Evolutionary conservation across 2,329 filamentous ascomycete species (phyloP), one percentile per base, ranked within the genome.

Genomic region (Mycosphaerelloides madeirae): DNA sequence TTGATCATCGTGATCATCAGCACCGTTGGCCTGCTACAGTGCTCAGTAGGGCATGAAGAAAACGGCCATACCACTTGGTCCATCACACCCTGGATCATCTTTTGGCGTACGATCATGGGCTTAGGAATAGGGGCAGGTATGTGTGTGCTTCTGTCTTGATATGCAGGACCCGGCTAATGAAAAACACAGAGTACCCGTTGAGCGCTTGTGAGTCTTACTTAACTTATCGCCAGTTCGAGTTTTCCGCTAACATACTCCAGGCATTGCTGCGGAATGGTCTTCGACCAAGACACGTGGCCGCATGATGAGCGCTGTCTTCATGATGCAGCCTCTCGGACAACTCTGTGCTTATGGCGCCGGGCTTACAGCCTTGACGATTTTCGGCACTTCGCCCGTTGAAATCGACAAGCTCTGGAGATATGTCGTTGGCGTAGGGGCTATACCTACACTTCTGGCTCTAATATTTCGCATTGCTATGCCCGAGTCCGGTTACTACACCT

Each of bases 311-410:
- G 62, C 63, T 41, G 65, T 71, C 1, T 70, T 70, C 50, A 60
- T 69, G 31, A 68, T 68, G 43, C 68, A 71, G 37, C 66, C 67
- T 3, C 52, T 70, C 14, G 68, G 68, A 4, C 68, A 70, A 49
- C 60, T 71, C 2, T 62, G 53, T 28, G 53, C 53, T 2, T 52
- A 55, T 36, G 45, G 44, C 5, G 49, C 50, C 15, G 52, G 46
- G 9, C 43, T 59, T 19, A 45, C 46, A 20, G 49, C 51, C 4
- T 43, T 49, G 5, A 15, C 35, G 29, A 16, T 40, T 18, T 41
- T 54, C 59, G 37, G n/a, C 60, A 59, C 46, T 55, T 60, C 50
- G 49, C 60, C 37, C 54, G 41, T 52, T 6, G 52, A 62, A 4
- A 63, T 69, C 16, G 68, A 69, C 47, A 60, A 62, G 6, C 48